Percentiles rank a stretch among this genome's conserved stretches.
phyloP scores from a whole-genome alignment of 371 early-diverging fungal genomes.

The Parasitella parasitica region DNA sequence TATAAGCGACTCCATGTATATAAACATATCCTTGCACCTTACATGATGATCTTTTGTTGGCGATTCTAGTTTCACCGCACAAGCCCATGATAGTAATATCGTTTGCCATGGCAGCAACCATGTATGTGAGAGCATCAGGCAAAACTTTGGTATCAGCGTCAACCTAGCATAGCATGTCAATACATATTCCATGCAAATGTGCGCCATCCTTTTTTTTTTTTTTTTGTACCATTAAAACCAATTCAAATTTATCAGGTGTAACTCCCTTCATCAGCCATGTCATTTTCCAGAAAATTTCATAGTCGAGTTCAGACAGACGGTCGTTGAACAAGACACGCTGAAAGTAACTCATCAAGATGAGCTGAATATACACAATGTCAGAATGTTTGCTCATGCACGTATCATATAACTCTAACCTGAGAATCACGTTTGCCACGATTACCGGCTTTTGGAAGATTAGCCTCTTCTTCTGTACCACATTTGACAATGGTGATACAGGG shows the following conservation, averaged over 20 bases:
- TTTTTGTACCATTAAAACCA: slow-evolving; percentile 96
- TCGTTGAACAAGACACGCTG: slow-evolving; percentile 90
- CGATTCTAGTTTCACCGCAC: slow-evolving; percentile 87
- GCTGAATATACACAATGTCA: too few species aligned
- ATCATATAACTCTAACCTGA: too few species aligned
- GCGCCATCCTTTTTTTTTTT: too few species aligned
- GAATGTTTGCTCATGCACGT: too few species aligned
- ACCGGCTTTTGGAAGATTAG: slow-evolving; percentile 81
- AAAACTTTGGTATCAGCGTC: slow-evolving; percentile 95
- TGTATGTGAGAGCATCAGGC: slow-evolving; percentile 73
- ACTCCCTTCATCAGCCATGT: slow-evolving; percentile 76
- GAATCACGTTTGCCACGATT: slow-evolving; percentile 99
- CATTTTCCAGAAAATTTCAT: slow-evolving; percentile 93
- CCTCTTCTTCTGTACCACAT: slow-evolving; percentile 33
- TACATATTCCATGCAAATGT: too few species aligned
- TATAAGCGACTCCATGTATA: too few species aligned
- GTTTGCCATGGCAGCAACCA: slow-evolving; percentile 82
- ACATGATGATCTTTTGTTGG: slow-evolving; percentile 75
- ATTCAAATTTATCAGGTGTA: slow-evolving; percentile 88
- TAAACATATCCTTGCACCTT: too few species aligned
- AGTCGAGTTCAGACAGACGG: slow-evolving; percentile 93
- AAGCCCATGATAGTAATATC: slow-evolving; percentile 84
- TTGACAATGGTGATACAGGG: slow-evolving; percentile 80
- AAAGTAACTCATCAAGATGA: slow-evolving; percentile 97
- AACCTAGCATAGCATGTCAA: too few species aligned